These are phyloP conservation scores for Paratinospora sagittata DNA, from an alignment of 164 flowering plant genomes.

Conservation along the genomic window DNA sequence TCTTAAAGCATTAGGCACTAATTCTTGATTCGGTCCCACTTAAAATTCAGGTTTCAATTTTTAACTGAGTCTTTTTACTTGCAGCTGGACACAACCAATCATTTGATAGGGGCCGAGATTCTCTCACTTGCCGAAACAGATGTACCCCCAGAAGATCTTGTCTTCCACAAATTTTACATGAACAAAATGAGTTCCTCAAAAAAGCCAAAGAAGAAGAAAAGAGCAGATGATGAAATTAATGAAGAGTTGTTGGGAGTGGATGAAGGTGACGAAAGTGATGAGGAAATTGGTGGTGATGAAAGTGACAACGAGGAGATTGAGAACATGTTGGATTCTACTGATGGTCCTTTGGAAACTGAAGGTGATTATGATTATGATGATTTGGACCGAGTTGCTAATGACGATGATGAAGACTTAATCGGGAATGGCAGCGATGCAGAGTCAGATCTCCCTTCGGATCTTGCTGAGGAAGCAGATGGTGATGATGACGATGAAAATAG, in stretches of 20 bases:
- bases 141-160: slow-evolving; percentile 91
- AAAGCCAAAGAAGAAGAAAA: slow-evolving; percentile 61
- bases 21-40: neutral
- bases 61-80: slow-evolving; percentile 14
- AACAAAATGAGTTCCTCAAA: slow-evolving; percentile 65
- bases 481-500: slow-evolving; percentile 19
- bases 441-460: slow-evolving; percentile 30
- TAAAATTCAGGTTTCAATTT: neutral
- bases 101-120: slow-evolving; percentile 74
- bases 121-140: slow-evolving; percentile 75
- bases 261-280: slow-evolving; percentile 13
- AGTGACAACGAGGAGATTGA: slow-evolving; percentile 91
- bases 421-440: slow-evolving; percentile 64
- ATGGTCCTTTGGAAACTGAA: slow-evolving; percentile 33
- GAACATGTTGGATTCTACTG: slow-evolving; percentile 44
- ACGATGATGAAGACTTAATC: slow-evolving; percentile 78
- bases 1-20: neutral
- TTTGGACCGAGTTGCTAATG: slow-evolving; percentile 55
- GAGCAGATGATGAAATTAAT: slow-evolving; percentile 51
- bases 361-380: slow-evolving; percentile 83
- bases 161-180: slow-evolving; percentile 85
- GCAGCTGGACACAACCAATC: slow-evolving; percentile 72
- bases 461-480: slow-evolving; percentile 35
- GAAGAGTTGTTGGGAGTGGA: slow-evolving; percentile 44
- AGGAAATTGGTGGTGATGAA: slow-evolving; percentile 51